phyloP scores from a whole-genome alignment of 225 moss, liverwort and hornwort genomes.

The Pleurozium schreberi region DNA sequence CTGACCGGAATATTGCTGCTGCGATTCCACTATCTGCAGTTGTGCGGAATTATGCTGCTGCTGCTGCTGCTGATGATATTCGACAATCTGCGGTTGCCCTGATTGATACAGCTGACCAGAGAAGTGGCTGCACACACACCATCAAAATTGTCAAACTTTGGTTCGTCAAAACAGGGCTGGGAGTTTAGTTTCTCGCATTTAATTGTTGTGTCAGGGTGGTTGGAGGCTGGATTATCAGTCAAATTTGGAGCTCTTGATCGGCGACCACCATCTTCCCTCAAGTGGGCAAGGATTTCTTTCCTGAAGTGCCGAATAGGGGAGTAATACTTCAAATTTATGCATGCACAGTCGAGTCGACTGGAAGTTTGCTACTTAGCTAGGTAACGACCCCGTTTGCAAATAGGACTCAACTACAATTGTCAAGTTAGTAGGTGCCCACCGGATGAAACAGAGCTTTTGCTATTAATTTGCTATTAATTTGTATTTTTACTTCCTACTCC shows the following conservation, averaged over 20 bases:
- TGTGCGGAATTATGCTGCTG: too few relatives aligned
- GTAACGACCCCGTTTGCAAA: neutral
- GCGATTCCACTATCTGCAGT: neutral
- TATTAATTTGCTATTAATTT: neutral
- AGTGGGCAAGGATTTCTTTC: neutral
- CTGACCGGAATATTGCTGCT: neutral
- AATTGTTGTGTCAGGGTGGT: neutral
- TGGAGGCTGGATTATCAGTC: neutral
- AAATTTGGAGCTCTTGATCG: neutral
- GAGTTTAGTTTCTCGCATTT: neutral
- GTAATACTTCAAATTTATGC: neutral
- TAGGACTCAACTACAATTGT: neutral
- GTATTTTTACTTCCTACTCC: neutral
- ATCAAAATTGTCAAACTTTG: neutral
- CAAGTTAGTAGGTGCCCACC: too few relatives aligned
- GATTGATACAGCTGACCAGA: neutral
- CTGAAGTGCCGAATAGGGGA: neutral
- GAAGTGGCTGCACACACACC: constrained; percentile 6
- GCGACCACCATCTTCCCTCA: neutral
- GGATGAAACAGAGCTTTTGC: neutral
- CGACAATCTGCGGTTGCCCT: neutral
- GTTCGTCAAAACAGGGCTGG: neutral
- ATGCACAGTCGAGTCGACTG: neutral
- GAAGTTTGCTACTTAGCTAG: neutral
- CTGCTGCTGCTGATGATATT: neutral